Percentiles rank a stretch among this genome's conserved stretches.
Evolutionary conservation across 2,329 filamentous ascomycete genomes (phyloP).

Genomic region (Bimuria novae-zelandiae): DNA sequence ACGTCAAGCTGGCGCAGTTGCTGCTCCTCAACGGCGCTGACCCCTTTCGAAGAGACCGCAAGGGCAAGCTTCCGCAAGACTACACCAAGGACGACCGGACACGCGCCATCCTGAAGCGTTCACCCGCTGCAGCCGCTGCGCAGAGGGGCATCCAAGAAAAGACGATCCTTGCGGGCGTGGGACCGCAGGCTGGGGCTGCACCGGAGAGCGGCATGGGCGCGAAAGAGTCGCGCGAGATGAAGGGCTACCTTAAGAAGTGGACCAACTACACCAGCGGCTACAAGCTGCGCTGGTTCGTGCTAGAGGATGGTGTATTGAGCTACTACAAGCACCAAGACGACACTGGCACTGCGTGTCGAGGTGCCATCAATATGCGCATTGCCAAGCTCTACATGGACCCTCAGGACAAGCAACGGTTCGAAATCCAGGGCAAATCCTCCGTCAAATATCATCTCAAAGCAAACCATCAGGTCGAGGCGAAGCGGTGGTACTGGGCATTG

Average conservation of each 20-base stretch:
- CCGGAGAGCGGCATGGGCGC: conserved; percentile 66
- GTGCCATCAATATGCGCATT: conserved; percentile 98
- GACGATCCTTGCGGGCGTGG: conserved; percentile 81
- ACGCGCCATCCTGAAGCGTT: conserved; percentile 86
- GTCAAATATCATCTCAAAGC: conserved; percentile 98
- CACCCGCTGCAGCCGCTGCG: conserved; percentile 89
- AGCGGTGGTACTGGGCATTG: conserved; percentile 98
- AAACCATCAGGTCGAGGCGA: conserved; percentile 97
- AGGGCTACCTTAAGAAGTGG: conserved; percentile 99
- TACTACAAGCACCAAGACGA: conserved; percentile 99
- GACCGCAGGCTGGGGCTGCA: conserved; percentile 61
- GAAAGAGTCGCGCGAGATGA: conserved; percentile 94
- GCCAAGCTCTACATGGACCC: conserved; percentile 93
- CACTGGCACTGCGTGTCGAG: conserved; percentile 91
- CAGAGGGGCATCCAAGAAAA: conserved; percentile 97
- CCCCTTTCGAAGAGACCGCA: conserved; percentile 91
- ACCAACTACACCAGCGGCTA: conserved; percentile 98
- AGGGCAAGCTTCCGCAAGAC: conserved; percentile 93
- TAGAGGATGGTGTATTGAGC: conserved; percentile 95
- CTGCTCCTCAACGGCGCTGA: conserved; percentile 93
- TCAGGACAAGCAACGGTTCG: conserved; percentile 96
- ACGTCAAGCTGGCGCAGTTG: conserved; percentile 85
- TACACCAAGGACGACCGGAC: conserved; percentile 94
- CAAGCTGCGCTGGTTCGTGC: conserved; percentile 95
- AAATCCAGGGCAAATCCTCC: conserved; percentile 96